Percentiles rank a stretch among this genome's conserved stretches.
Conservation (phyloP, 1,284 basidiomycete species). For the Boletus mariae region DNA sequence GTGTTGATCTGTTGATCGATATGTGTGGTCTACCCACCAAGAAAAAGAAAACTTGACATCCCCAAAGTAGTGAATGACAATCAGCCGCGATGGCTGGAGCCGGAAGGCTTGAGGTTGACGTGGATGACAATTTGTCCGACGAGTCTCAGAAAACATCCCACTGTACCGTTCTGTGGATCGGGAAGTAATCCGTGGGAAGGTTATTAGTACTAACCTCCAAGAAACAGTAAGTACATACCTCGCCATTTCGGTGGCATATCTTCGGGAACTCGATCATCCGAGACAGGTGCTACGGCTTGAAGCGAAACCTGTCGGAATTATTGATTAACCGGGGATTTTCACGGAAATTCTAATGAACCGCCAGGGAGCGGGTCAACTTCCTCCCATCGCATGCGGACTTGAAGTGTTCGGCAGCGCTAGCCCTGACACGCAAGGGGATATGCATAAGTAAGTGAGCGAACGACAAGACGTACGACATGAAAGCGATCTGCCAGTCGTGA, state of each 20-base stretch:
- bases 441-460: neutral
- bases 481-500: neutral
- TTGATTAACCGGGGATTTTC: neutral
- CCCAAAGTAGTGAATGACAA: neutral
- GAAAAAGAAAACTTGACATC: neutral
- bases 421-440: neutral
- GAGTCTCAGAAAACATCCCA: neutral
- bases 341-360: conserved; percentile 2
- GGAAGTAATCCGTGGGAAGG: conserved; percentile 2
- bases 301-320: neutral
- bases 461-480: neutral
- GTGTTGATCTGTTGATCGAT: neutral
- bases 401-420: neutral
- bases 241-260: neutral
- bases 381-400: neutral
- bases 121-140: neutral
- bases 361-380: neutral
- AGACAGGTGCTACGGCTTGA: neutral
- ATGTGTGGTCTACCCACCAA: neutral
- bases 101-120: neutral
- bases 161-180: neutral
- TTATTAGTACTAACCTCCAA: neutral
- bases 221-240: neutral
- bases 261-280: neutral
- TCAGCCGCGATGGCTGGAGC: neutral